Conservation (phyloP, 441 rosid genomes). For the Macaranga tanarius region DNA sequence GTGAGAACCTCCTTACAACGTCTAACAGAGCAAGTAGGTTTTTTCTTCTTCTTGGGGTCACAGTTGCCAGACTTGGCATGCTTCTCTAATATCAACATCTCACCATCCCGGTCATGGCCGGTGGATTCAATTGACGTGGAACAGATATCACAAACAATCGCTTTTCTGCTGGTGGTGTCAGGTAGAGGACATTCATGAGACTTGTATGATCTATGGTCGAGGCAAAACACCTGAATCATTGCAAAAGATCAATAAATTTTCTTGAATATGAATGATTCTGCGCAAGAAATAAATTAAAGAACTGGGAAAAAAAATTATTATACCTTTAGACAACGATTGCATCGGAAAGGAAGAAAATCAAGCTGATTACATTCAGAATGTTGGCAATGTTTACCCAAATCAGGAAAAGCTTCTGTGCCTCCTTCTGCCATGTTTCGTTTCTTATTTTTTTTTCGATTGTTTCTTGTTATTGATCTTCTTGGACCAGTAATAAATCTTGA, state of each 20-base stretch:
- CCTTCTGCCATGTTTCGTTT: conserved; percentile 34
- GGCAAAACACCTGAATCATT: conserved; percentile 51
- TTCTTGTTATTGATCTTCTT: too few species aligned
- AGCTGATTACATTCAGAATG: conserved; percentile 75
- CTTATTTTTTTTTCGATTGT: background rate
- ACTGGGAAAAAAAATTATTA: too few species aligned
- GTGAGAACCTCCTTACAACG: conserved; percentile 68
- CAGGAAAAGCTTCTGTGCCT: conserved; percentile 91
- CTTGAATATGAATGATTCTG: too few species aligned
- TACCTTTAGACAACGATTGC: conserved; percentile 78
- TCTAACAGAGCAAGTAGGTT: conserved; percentile 56
- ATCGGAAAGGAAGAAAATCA: conserved; percentile 86
- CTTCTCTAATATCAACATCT: conserved; percentile 44
- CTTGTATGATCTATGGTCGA: conserved; percentile 62
- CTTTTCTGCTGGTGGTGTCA: conserved; percentile 56
- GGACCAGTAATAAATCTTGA: too few species aligned
- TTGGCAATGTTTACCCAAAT: conserved; percentile 86
- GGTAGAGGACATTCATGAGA: conserved; percentile 67
- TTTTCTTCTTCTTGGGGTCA: conserved; percentile 63
- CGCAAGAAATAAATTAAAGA: too few species aligned
- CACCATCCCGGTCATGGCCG: conserved; percentile 37
- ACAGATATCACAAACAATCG: conserved; percentile 67
- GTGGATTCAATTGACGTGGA: conserved; percentile 64
- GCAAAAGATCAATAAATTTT: too few species aligned
- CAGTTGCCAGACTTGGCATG: conserved; percentile 63